These are phyloP conservation scores for Aaosphaeria arxii DNA, from an alignment of 2,329 filamentous ascomycete genomes.

Conservation along the genomic window DNA sequence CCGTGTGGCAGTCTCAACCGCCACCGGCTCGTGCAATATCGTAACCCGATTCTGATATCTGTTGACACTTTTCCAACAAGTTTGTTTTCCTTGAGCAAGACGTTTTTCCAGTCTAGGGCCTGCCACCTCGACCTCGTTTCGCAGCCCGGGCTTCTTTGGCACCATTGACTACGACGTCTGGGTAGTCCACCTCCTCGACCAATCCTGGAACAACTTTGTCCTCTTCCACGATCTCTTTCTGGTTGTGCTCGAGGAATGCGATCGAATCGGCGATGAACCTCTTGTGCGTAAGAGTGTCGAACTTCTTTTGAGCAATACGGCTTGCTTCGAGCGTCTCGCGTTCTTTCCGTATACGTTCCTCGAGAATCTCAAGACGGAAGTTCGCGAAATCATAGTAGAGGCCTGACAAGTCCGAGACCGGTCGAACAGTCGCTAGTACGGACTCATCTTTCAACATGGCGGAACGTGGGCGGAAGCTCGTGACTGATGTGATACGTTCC, in stretches of 20 bases:
- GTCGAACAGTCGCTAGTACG: constrained; percentile 58
- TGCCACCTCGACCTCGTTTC: constrained; percentile 6
- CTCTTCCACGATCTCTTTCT: constrained; percentile 32
- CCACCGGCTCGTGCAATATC: no score
- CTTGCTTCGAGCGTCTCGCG: constrained; percentile 37
- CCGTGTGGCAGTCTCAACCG: no score
- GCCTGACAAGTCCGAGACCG: constrained; percentile 55
- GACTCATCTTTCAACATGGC: constrained; percentile 58
- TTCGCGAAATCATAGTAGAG: constrained; percentile 61
- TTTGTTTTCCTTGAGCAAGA: no score
- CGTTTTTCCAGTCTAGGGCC: no score
- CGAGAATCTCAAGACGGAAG: constrained; percentile 62
- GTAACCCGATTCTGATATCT: no score
- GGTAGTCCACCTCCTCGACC: constrained; percentile 23
- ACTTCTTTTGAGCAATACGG: constrained; percentile 25
- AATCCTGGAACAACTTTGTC: constrained; percentile 23
- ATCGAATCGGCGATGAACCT: constrained; percentile 31
- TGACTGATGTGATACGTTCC: constrained; percentile 66
- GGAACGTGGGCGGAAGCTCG: constrained; percentile 60
- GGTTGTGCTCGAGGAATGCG: constrained; percentile 32
- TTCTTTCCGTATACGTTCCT: constrained; percentile 54
- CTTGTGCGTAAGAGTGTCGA: constrained; percentile 33
- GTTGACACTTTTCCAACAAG: no score
- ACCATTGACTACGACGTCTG: constrained; percentile 20
- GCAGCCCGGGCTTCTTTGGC: constrained; percentile 6